phyloP scores from a whole-genome alignment of 768 basidiomycete species.

The Neoboletus brunneissimus region DNA sequence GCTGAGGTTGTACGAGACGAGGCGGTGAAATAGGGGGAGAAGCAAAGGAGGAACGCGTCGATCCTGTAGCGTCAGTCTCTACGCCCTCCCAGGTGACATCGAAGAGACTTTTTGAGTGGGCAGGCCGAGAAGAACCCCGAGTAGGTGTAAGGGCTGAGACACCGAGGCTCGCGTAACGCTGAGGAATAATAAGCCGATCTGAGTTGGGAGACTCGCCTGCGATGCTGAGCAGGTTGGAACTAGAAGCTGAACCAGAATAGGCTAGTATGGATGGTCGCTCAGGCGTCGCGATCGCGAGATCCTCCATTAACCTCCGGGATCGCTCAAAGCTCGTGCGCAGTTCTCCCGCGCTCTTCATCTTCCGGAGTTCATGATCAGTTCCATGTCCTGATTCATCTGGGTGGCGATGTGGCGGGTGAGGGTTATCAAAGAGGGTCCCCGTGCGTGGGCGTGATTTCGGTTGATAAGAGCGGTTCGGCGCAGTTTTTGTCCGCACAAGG shows the following conservation, averaged over 20 bases:
- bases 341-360: conserved; percentile 88
- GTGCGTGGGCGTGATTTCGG: conserved; percentile 41
- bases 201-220: conserved; percentile 31
- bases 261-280: conserved; percentile 45
- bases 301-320: conserved; percentile 22
- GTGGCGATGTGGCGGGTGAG: conserved; percentile 14
- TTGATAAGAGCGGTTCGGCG: conserved; percentile 58
- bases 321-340: conserved; percentile 45
- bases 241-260: conserved; percentile 62
- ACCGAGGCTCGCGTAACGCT: conserved; percentile 70
- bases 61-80: conserved; percentile 12
- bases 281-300: conserved; percentile 33
- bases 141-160: conserved; percentile 38
- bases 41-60: conserved; percentile 23
- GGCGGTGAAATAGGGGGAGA: conserved; percentile 32
- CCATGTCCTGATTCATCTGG: conserved; percentile 42
- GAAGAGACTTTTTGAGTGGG: conserved; percentile 46
- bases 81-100: conserved; percentile 43
- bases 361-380: conserved; percentile 62
- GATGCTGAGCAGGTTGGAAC: conserved; percentile 58
- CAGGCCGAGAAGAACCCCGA: conserved; percentile 35
- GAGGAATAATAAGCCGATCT: conserved; percentile 39
- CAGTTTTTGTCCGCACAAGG: conserved; percentile 71
- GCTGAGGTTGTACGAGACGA: conserved; percentile 15
- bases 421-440: conserved; percentile 25